Conservation (phyloP, 441 rosid genomes). For the Corymbia calophylla region DNA sequence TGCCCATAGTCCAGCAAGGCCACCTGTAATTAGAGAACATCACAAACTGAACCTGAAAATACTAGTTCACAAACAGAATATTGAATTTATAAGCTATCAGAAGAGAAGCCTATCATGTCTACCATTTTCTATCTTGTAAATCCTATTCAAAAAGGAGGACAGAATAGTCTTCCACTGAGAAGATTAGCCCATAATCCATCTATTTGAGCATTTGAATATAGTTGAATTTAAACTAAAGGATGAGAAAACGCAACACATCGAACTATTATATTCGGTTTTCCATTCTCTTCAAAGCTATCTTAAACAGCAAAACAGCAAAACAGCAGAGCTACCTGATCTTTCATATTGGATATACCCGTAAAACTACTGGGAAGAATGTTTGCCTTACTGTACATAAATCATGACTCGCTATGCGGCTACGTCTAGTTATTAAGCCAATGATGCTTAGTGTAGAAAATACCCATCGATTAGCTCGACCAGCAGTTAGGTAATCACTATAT, state of each 20-base stretch:
- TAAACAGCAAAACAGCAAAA: background rate
- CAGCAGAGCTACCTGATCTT: background rate
- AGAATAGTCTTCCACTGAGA: background rate
- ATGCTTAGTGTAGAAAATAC: background rate
- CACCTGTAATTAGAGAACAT: constrained; percentile 45
- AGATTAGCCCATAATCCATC: background rate
- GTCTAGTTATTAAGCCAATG: background rate
- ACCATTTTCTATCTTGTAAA: background rate
- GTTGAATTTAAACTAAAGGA: background rate
- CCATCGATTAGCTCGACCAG: background rate
- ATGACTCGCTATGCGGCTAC: background rate
- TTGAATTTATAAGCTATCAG: background rate
- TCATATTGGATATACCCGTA: background rate
- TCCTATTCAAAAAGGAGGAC: background rate
- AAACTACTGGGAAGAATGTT: background rate
- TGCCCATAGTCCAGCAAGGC: constrained; percentile 93
- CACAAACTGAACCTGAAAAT: constrained; percentile 1
- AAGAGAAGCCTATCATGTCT: background rate
- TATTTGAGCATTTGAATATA: background rate
- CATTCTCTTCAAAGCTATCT: background rate
- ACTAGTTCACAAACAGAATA: background rate
- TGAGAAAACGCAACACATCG: background rate
- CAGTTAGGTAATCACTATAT: background rate
- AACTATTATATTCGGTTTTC: background rate
- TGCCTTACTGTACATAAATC: background rate